Conservation (phyloP, 805 yeast species). For the Zygosaccharomyces lentus region DNA sequence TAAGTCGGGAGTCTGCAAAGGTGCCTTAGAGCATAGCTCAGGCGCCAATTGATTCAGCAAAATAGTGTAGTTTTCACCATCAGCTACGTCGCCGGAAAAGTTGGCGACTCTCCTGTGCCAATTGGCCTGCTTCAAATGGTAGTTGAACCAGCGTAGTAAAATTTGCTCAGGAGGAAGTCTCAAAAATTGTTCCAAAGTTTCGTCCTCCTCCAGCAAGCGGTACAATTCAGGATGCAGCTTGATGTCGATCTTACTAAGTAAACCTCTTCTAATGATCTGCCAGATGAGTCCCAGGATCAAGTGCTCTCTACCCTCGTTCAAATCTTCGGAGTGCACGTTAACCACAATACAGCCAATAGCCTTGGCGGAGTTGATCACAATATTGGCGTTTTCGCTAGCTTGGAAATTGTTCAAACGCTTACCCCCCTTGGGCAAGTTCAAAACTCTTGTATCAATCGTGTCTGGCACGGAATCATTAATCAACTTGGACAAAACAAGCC, state of each 20-base stretch:
- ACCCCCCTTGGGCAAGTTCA: conserved; percentile 79
- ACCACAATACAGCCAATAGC: conserved; percentile 98
- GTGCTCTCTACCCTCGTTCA: conserved; percentile 91
- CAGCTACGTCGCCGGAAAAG: conserved; percentile 82
- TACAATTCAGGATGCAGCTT: conserved; percentile 94
- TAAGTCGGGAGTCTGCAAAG: conserved; percentile 73
- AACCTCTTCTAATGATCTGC: conserved; percentile 97
- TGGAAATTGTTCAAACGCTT: conserved; percentile 87
- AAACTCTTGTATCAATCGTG: conserved; percentile 95
- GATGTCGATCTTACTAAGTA: conserved; percentile 91
- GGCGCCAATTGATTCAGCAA: conserved; percentile 86
- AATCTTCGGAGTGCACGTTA: conserved; percentile 94
- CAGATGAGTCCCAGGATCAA: conserved; percentile 86
- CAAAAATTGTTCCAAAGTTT: conserved; percentile 92
- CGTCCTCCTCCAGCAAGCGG: conserved; percentile 91
- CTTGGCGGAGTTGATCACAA: conserved; percentile 96
- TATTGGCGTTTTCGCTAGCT: conserved; percentile 94
- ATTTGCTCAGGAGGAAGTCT: conserved; percentile 98
- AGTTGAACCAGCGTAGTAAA: conserved; percentile 94
- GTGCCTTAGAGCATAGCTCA: conserved; percentile 71
- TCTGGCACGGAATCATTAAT: conserved; percentile 98
- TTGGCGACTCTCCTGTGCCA: conserved; percentile 83
- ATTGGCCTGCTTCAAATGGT: conserved; percentile 87
- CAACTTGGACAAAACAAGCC: conserved; percentile 84
- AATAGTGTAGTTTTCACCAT: conserved; percentile 93